Evolutionary conservation across 345 rosid genomes (phyloP), one percentile per base, ranked within the genome.

Genomic region (Populus nigra): DNA sequence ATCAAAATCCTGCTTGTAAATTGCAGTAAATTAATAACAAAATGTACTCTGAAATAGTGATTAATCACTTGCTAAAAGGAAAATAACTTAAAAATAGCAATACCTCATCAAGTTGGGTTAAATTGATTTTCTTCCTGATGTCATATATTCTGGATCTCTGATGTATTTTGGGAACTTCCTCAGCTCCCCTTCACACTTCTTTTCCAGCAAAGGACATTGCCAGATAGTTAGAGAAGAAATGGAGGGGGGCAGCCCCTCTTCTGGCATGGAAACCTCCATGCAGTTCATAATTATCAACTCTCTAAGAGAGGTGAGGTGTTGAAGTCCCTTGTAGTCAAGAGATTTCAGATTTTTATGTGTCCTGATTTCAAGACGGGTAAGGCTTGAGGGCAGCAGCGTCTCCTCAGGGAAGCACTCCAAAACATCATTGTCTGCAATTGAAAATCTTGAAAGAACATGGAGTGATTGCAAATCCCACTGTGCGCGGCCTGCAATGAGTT

Each of bases 351-450:
- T 59, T 53, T 29, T 39, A 2, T 68, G 33, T 20, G 63, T 33
- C 45, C 7, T 27, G 47, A 79, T 68, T 17, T 45, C 23, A 55
- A 79, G 73, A 39, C n/a, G 57, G 49, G 70, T 45, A 49, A 74
- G 45, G 5, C 20, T 36, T 17, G 71, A 13, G 4, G 78, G 82
- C 29, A 69, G 65, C 5, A 74, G 25, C 38, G 2, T 61, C 25
- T 68, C 69, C 22, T 69, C 82, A 5, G 78, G 78, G 59, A 79
- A 79, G 35, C 66, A 74, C 70, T 79, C 47, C 23, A 67, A 23
- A 18, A 71, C 83, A 50, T 53, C 22, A 10, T 47, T 17, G 2
- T 18, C 8, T 4, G 10, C 76, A 49, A 72, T 36, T 8, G 33
- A n/a, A 8, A 72, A 67, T 68, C 12, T 13, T 25, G 49, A 11